Conservation (phyloP, 129 eudicot genomes). For the Helianthus tuberosus region DNA sequence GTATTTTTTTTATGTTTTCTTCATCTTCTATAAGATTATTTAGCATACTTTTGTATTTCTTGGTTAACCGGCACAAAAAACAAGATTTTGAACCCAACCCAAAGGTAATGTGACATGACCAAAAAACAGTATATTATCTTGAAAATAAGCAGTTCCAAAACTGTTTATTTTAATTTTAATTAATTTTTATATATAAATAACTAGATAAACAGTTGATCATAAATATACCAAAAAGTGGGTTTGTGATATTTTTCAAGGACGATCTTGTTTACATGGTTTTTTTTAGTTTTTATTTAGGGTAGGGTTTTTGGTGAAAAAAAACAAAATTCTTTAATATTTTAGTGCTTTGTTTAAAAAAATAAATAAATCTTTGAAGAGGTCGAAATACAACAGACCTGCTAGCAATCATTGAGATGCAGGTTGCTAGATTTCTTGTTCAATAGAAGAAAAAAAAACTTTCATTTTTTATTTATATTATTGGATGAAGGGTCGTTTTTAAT, state of each 20-base stretch:
- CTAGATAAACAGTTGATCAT: no score
- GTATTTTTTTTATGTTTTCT: no score
- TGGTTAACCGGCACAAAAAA: constrained; percentile 28
- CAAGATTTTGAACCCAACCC: constrained; percentile 22
- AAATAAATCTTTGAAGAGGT: background rate
- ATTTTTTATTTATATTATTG: no score
- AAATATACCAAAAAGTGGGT: no score
- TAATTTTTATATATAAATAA: no score
- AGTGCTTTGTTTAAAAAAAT: no score
- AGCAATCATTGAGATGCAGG: constrained; percentile 13
- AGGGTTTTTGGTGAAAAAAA: background rate
- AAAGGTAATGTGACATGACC: background rate
- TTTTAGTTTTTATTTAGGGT: background rate
- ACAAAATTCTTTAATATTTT: no score
- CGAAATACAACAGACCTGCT: background rate
- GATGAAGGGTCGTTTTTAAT: no score
- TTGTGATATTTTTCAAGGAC: no score
- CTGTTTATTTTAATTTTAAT: background rate
- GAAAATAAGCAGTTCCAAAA: background rate
- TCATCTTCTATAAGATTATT: background rate
- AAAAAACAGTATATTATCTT: background rate
- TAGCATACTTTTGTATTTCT: constrained; percentile 10
- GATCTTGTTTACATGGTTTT: background rate
- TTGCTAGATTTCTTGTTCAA: no score
- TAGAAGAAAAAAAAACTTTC: no score